Conservation (phyloP, 768 basidiomycete genomes). For the Boletus patriciae region DNA sequence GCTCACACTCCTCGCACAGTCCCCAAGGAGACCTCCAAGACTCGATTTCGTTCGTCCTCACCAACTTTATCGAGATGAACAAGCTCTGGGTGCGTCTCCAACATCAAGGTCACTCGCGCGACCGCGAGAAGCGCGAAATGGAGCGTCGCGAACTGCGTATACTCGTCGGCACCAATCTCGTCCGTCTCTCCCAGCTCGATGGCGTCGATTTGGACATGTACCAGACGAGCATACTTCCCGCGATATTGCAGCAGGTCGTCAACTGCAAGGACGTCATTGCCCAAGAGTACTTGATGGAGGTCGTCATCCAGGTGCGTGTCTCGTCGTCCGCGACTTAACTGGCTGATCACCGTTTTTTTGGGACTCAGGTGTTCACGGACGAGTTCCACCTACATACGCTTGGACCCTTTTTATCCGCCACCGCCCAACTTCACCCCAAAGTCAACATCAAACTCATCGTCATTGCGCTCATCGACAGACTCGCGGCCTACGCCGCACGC, state of each 20-base stretch:
- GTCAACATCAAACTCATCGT: slow-evolving; percentile 99
- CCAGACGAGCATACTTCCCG: slow-evolving; percentile 80
- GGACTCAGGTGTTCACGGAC: slow-evolving; percentile 88
- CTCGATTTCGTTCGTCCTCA: slow-evolving; percentile 92
- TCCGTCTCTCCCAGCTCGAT: slow-evolving; percentile 91
- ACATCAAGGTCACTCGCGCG: slow-evolving; percentile 95
- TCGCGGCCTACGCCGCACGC: slow-evolving; percentile 93
- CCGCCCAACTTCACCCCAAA: slow-evolving; percentile 94
- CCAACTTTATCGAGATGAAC: slow-evolving; percentile 99
- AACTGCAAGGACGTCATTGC: slow-evolving; percentile 99
- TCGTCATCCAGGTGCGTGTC: slow-evolving; percentile 87
- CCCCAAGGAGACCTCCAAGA: slow-evolving; percentile 90
- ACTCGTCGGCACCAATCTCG: slow-evolving; percentile 96
- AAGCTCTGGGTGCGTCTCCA: slow-evolving; percentile 99
- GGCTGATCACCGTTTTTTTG: background rate
- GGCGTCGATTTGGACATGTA: slow-evolving; percentile 96
- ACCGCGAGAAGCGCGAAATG: slow-evolving; percentile 95
- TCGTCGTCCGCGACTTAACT: background rate
- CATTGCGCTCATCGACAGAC: slow-evolving; percentile 93
- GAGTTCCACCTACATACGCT: slow-evolving; percentile 97
- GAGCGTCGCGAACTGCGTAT: slow-evolving; percentile 95
- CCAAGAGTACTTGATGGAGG: slow-evolving; percentile 99
- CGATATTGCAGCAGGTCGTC: slow-evolving; percentile 94
- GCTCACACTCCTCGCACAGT: slow-evolving; percentile 38
- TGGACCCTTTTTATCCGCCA: slow-evolving; percentile 94